A percentile compares a stretch with the other conserved stretches of the same genome.
Evolutionary conservation across 2,329 filamentous ascomycete genomes (phyloP).

Genomic region (Proliferodiscus dingleyae): DNA sequence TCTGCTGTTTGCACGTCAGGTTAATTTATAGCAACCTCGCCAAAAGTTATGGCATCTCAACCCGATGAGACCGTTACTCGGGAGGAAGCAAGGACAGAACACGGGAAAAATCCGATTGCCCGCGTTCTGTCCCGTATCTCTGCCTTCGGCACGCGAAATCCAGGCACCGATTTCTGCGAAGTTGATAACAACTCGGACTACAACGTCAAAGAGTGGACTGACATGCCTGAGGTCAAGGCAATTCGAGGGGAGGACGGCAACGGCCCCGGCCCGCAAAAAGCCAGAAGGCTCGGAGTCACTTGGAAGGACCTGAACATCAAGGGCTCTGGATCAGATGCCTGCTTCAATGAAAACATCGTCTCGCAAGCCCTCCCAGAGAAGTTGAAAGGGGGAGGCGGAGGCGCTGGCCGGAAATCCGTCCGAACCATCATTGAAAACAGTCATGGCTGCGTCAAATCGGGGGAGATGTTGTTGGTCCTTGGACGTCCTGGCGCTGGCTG

Average conservation of each 20-base stretch:
- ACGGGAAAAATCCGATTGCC: too few relatives aligned
- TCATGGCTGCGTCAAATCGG: conserved; percentile 66
- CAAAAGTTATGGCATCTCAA: too few relatives aligned
- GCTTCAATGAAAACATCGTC: conserved; percentile 26
- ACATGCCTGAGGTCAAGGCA: conserved; percentile 27
- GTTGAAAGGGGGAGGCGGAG: conserved; percentile 27
- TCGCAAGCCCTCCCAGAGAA: conserved; percentile 28
- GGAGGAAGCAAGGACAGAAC: too few relatives aligned
- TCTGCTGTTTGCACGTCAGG: too few relatives aligned
- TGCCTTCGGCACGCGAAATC: too few relatives aligned
- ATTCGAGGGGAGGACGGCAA: conserved; percentile 20
- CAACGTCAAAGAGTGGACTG: too few relatives aligned
- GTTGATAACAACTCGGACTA: too few relatives aligned
- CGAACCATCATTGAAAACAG: conserved; percentile 61
- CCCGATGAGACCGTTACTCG: too few relatives aligned
- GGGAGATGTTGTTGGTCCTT: conserved; percentile 67
- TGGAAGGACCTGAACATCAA: conserved; percentile 29
- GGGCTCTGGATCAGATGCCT: conserved; percentile 28
- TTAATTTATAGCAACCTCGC: too few relatives aligned
- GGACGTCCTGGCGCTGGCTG: conserved; percentile 66
- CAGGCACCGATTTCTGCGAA: too few relatives aligned
- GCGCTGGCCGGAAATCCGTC: conserved; percentile 57
- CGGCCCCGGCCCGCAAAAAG: conserved; percentile 21
- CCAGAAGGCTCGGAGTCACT: conserved; percentile 32
- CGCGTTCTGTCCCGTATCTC: too few relatives aligned